Base-by-base conservation (phyloP, 1,139 yeast genomes). In the Arxiozyma heterogenica region DNA sequence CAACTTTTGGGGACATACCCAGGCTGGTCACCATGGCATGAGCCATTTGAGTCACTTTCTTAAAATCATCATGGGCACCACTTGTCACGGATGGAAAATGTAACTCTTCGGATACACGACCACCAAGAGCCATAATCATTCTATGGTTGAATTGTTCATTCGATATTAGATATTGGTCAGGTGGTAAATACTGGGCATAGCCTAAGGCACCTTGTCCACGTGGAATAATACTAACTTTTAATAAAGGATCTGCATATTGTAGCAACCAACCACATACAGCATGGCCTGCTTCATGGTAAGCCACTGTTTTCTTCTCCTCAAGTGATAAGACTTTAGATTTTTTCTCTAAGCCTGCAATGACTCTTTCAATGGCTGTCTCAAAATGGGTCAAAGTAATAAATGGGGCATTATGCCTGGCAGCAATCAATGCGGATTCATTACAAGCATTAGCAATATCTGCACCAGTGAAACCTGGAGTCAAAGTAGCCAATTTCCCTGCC, bases 271-370 rank as follows among this genome's bases (percentile, higher is more conserved):
- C 98, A 73, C 98, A 91, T 56, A 93, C 83, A 4, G 98, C 98
- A 71, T 93, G 98, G 0, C 98, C 98, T 2, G 98, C 98, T 72
- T 93, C 98, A 68, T 93, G 98, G 67, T 88, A 94, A 0, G 98
- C 98, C 55, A 93, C 97, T 50, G 89, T 82, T 44, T 25, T 44
- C 71, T 89, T 87, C 71, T 93, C 97, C 57, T 86, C 93, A 6
- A 86, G 83, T 34, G 86, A 82, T 59, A 93, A 75, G 12, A 93
- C 83, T 64, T 87, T 83, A 4, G 94, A 81, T 70, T 91, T 91
- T 75, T 88, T 88, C 71, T 93, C 98, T 58, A 93, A 34, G 15
- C 98, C 98, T 9, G 96, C 98, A 74, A 91, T 89, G 42, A 91
- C 97, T 68, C 98, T 83, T 72, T 93, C 98, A 67, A 93, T 91